Evolutionary conservation across 1,284 basidiomycete genomes (phyloP).

Genomic region (Mycena citricolor): DNA sequence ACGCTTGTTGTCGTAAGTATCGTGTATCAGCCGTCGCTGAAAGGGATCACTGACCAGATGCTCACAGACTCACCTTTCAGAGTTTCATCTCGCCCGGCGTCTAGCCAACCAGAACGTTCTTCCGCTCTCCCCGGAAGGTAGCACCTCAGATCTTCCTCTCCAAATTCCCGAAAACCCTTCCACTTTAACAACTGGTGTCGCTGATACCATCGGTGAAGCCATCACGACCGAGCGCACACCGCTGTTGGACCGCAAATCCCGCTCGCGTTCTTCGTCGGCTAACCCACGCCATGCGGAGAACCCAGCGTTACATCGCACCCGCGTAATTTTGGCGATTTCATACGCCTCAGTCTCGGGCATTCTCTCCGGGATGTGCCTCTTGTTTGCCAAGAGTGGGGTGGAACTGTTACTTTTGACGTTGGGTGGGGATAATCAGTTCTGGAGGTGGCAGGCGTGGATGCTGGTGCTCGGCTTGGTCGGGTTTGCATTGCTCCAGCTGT

Average conservation of each 20-base stretch:
- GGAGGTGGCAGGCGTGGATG: constrained; percentile 80
- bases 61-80: constrained; percentile 37
- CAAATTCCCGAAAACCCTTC: constrained; percentile 33
- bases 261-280: constrained; percentile 28
- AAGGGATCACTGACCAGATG: no score
- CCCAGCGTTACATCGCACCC: constrained; percentile 44
- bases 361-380: constrained; percentile 89
- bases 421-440: constrained; percentile 84
- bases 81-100: constrained; percentile 34
- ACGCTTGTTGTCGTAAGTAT: constrained; percentile 19
- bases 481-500: constrained; percentile 80
- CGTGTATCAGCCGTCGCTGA: constrained; percentile 12
- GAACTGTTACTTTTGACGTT: constrained; percentile 86
- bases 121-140: constrained; percentile 30
- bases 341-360: constrained; percentile 91
- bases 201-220: constrained; percentile 32
- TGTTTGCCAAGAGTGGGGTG: constrained; percentile 94
- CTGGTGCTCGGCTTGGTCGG: constrained; percentile 68
- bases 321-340: constrained; percentile 76
- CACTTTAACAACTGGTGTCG: constrained; percentile 36
- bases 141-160: constrained; percentile 33
- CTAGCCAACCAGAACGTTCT: constrained; percentile 19
- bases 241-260: constrained; percentile 51
- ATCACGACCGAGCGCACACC: constrained; percentile 58
- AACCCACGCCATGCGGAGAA: constrained; percentile 21